Evolutionary conservation across 345 rosid genomes (phyloP).

Genomic region (Gossypium turneri): DNA sequence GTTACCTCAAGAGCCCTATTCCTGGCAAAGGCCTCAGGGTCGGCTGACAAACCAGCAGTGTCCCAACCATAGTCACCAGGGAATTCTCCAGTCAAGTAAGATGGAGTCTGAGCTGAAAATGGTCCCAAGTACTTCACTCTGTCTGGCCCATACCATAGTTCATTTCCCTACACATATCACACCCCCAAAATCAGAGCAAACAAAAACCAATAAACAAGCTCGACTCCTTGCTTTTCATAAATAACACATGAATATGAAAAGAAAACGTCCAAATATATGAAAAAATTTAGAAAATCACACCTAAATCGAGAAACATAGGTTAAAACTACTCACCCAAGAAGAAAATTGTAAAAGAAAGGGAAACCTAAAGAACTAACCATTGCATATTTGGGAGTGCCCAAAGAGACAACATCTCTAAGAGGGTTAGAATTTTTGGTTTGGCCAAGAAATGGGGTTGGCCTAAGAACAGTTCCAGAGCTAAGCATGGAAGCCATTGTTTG

Average conservation of each 20-base stretch:
- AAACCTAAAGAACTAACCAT: conserved; percentile 41
- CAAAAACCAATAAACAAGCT: not conserved
- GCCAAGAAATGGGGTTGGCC: conserved; percentile 72
- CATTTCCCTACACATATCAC: conserved; percentile 45
- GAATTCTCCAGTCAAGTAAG: conserved; percentile 90
- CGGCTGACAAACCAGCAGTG: conserved; percentile 94
- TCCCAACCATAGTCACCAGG: conserved; percentile 99
- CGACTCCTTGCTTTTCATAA: no score
- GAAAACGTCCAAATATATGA: no score
- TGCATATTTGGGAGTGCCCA: conserved; percentile 61
- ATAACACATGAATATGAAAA: no score
- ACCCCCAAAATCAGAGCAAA: not conserved
- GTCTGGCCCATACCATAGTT: conserved; percentile 97
- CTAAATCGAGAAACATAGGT: not conserved
- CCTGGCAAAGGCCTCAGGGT: conserved; percentile 93
- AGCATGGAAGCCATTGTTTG: conserved; percentile 48
- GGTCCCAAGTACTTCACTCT: conserved; percentile 97
- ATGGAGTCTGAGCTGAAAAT: conserved; percentile 92
- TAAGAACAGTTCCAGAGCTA: conserved; percentile 60
- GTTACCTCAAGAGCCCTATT: conserved; percentile 97
- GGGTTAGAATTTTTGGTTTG: conserved; percentile 56
- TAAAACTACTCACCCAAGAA: not conserved
- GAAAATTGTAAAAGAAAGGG: not conserved
- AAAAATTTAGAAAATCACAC: no score
- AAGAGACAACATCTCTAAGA: conserved; percentile 61